Evolutionary conservation across 208 protist species (phyloP).

Genomic region (Angomonas ambiguus): DNA sequence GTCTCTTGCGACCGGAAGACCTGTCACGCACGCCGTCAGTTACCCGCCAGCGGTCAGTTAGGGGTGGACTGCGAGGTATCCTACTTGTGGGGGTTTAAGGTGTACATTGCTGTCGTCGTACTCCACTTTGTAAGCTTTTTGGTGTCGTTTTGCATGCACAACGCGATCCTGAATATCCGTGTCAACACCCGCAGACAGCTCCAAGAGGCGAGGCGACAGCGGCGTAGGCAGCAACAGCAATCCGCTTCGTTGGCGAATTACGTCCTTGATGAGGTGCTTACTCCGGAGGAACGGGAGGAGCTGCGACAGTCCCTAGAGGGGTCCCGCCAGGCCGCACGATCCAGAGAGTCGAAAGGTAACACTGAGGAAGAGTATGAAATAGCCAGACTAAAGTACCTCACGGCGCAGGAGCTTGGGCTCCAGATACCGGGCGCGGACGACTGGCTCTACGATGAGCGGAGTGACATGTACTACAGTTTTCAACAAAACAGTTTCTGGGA

Average conservation of each 20-base stretch:
- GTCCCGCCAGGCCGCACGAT: too few species aligned
- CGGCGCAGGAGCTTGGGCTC: constrained; percentile 64
- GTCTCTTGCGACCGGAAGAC: constrained; percentile 34
- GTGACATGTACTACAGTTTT: constrained; percentile 83
- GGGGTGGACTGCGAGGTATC: constrained; percentile 14
- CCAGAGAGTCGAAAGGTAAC: too few species aligned
- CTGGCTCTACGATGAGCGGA: constrained; percentile 80
- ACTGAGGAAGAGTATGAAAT: too few species aligned
- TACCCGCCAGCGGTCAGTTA: neutral
- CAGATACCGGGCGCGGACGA: constrained; percentile 60
- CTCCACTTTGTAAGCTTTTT: constrained; percentile 41
- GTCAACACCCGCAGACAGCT: constrained; percentile 22
- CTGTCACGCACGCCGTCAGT: constrained; percentile 29
- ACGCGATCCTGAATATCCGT: constrained; percentile 44
- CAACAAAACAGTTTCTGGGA: constrained; percentile 76
- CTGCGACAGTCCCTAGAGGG: neutral
- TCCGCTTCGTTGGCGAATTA: constrained; percentile 3
- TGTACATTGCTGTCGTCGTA: constrained; percentile 45
- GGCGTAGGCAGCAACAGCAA: constrained; percentile 4
- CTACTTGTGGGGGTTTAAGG: constrained; percentile 52
- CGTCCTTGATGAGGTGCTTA: neutral
- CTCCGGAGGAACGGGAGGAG: neutral
- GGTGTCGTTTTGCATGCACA: constrained; percentile 49
- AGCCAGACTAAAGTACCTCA: too few species aligned
- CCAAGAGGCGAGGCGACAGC: constrained; percentile 17